Base-by-base conservation (phyloP, 495 filamentous ascomycete species). In the Penicillium atrosanguineum region DNA sequence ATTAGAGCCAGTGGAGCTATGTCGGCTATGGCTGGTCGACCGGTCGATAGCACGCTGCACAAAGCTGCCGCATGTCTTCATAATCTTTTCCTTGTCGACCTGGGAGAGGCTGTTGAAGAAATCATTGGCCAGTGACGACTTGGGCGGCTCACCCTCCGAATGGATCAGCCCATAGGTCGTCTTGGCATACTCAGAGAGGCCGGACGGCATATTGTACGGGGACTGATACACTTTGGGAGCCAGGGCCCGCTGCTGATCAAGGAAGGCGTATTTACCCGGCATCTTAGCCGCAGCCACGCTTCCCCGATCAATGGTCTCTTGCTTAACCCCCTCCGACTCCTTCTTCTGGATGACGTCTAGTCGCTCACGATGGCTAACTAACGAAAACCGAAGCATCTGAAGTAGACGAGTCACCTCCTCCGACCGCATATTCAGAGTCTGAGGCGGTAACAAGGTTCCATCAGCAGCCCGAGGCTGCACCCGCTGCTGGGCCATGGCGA, bases 401-500 rank as follows among this genome's bases (percentile, higher is more conserved):
- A 78, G 61, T 18, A 78, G 50, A 18, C 72, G 73, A 26, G 64
- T 74, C 48, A 78, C 74, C 54, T 78, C 74, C 44, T 78, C 74
- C 23, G 74, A 75, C 25, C 73, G 66, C 73, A 75, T 78, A 52
- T 78, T 78, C 41, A 78, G 63, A 29, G 72, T 71, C 53, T 78
- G 74, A 38, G 68, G 62, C 19, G 74, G 69, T 20, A 75, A 58
- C 46, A 75, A 49, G 38, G 74, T 73, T 44, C 73, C 73, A 50
- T 78, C 74, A 15, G 68, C 60, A 25, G 72, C 74, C 44, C 71
- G 67, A 1, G 73, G 73, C 55, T 78, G 74, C 29, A 78, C 74
- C 45, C 74, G 69, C 56, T 75, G 74, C 56, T 78, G 74, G 46
- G 74, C 74, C 74, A 78, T 76, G 48, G 70, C 74, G 23, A 78